phyloP scores from a whole-genome alignment of 768 basidiomycete genomes.

The Gelatoporia subvermispora region DNA sequence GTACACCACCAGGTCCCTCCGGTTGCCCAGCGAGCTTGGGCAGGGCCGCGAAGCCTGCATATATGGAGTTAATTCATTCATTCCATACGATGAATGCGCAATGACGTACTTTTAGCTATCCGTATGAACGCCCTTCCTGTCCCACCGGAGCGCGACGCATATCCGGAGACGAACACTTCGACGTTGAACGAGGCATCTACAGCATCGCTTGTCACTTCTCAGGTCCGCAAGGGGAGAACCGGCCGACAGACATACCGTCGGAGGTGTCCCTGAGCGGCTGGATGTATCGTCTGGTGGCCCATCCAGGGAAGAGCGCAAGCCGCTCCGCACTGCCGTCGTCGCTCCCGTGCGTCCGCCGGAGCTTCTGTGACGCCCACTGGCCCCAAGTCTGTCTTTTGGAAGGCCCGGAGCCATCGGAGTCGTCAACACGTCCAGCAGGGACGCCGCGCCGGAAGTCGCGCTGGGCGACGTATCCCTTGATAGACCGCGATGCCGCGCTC shows the following conservation, averaged over 20 bases:
- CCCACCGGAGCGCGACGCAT: constrained; percentile 55
- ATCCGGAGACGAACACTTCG: constrained; percentile 74
- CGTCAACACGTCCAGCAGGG: constrained; percentile 5
- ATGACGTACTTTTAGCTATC: constrained; percentile 63
- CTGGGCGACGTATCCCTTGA: constrained; percentile 49
- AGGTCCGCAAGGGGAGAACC: neutral
- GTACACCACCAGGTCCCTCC: constrained; percentile 14
- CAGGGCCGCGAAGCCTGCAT: constrained; percentile 64
- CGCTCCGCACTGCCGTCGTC: constrained; percentile 34
- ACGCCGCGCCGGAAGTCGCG: constrained; percentile 33
- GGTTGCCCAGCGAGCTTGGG: constrained; percentile 40
- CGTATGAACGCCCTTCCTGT: constrained; percentile 72
- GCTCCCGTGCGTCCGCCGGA: constrained; percentile 19
- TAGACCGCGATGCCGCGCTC: constrained; percentile 29
- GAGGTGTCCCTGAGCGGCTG: neutral
- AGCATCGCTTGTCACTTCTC: constrained; percentile 16
- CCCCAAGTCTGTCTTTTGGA: constrained; percentile 43
- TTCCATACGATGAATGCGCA: no score
- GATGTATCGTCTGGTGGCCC: constrained; percentile 59
- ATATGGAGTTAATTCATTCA: no score
- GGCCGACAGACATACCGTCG: constrained; percentile 22
- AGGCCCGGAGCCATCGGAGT: constrained; percentile 13
- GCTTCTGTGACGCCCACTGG: constrained; percentile 58
- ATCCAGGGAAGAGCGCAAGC: constrained; percentile 71
- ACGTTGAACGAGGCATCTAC: constrained; percentile 57